phyloP scores from a whole-genome alignment of 2,329 filamentous ascomycete genomes.

The Aspergillus sp. region DNA sequence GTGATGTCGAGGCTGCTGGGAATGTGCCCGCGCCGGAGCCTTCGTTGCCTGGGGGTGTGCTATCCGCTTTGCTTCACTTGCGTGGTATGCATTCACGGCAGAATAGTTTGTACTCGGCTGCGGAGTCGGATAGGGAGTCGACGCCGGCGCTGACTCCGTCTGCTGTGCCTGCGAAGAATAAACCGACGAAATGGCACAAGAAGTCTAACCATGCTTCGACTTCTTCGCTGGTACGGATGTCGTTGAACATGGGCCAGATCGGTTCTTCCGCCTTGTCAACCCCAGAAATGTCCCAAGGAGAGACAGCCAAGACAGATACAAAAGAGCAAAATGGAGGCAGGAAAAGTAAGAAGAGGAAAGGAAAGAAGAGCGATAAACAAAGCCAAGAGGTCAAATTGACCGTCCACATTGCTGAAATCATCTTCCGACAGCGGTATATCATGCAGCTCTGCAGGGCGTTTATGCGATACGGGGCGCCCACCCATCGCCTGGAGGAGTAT shows the following conservation, averaged over 20 bases:
- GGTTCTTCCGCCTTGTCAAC: constrained; percentile 16
- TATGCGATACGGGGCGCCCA: constrained; percentile 91
- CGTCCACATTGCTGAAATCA: constrained; percentile 67
- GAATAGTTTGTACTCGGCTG: constrained; percentile 4
- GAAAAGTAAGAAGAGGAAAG: constrained; percentile 21
- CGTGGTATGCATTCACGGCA: constrained; percentile 1
- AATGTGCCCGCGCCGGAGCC: not conserved
- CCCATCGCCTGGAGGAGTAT: constrained; percentile 87
- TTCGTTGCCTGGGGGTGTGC: constrained; percentile 5
- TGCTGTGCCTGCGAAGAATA: constrained; percentile 36
- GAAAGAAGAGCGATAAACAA: constrained; percentile 25
- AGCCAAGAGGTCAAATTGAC: constrained; percentile 60
- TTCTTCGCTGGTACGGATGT: constrained; percentile 37
- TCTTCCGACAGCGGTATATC: constrained; percentile 80
- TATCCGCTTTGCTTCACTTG: constrained; percentile 8
- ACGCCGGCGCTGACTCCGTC: constrained; percentile 27
- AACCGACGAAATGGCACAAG: constrained; percentile 43
- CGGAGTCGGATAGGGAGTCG: constrained; percentile 30
- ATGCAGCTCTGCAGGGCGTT: constrained; percentile 81
- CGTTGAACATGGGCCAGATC: constrained; percentile 35
- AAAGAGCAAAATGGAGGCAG: too few species aligned
- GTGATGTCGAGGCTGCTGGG: constrained; percentile 4
- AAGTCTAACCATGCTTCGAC: constrained; percentile 36
- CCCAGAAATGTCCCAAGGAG: not conserved
- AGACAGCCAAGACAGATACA: too few species aligned